These are phyloP conservation scores for Chlamydomonas sp. DNA, from an alignment of 139 green algal species.

Conservation along the genomic window DNA sequence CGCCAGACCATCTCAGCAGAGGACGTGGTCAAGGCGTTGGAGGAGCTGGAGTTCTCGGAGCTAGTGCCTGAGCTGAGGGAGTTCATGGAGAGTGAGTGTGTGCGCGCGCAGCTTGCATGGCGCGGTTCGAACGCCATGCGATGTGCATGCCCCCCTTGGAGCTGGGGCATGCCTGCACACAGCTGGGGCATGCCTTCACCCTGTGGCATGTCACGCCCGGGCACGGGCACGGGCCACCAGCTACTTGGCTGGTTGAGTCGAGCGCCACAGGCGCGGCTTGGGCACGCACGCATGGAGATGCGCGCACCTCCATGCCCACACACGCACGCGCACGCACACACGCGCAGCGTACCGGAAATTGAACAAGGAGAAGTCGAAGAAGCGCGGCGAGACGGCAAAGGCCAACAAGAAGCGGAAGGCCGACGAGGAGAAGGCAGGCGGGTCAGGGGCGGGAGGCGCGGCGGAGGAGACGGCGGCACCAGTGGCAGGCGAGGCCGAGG, in stretches of 20 bases:
- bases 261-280: too few species aligned
- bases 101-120: too few species aligned
- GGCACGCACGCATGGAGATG: not conserved
- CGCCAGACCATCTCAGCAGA: slow-evolving; percentile 71
- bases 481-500: too few species aligned
- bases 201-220: not conserved
- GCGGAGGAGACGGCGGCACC: too few species aligned
- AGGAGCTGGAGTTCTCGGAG: slow-evolving; percentile 76
- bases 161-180: not conserved
- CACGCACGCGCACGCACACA: too few species aligned
- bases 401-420: slow-evolving; percentile 11
- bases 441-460: too few species aligned
- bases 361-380: slow-evolving; percentile 4
- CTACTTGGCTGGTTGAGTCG: not conserved
- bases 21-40: slow-evolving; percentile 69
- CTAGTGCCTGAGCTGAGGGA: slow-evolving; percentile 55
- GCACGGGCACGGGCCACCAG: not conserved
- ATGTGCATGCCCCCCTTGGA: too few species aligned
- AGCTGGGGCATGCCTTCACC: not conserved
- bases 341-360: slow-evolving; percentile 7
- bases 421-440: too few species aligned
- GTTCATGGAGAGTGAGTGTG: slow-evolving; percentile 52
- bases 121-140: too few species aligned
- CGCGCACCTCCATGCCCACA: not conserved
- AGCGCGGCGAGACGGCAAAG: slow-evolving; percentile 1